Conservation (phyloP, 148 eudicot genomes). For the Salicornia ramosissima region DNA sequence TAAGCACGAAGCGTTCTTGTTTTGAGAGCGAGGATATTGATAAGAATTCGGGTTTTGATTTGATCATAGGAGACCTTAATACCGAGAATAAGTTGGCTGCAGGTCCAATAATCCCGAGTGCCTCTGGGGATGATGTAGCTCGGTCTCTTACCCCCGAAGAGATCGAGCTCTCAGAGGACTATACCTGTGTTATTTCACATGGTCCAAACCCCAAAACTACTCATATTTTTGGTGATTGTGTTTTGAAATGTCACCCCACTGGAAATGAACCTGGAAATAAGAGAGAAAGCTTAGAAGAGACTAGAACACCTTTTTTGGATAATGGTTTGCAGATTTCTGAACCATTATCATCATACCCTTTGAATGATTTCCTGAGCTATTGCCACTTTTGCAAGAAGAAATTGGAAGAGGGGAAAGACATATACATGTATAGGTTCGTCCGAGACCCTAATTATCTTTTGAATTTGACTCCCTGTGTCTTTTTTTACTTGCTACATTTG, state of each 20-base stretch:
- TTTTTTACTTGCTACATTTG: no score
- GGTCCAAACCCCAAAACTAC: slow-evolving; percentile 87
- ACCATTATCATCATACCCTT: slow-evolving; percentile 30
- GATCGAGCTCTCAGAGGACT: slow-evolving; percentile 94
- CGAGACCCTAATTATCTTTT: neutral
- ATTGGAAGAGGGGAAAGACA: slow-evolving; percentile 71
- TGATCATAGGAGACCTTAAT: slow-evolving; percentile 12
- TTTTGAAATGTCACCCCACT: slow-evolving; percentile 75
- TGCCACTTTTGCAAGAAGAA: slow-evolving; percentile 81
- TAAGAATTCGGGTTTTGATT: slow-evolving; percentile 18
- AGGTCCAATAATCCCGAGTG: slow-evolving; percentile 12
- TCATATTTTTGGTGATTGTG: slow-evolving; percentile 64
- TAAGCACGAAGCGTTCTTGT: slow-evolving; percentile 34
- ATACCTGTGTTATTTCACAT: slow-evolving; percentile 78
- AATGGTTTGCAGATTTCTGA: slow-evolving; percentile 23
- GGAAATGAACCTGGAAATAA: slow-evolving; percentile 30
- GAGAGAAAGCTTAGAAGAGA: slow-evolving; percentile 31
- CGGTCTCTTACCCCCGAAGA: slow-evolving; percentile 64
- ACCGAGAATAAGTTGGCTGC: slow-evolving; percentile 31
- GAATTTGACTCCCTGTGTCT: no score
- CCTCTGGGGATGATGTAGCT: slow-evolving; percentile 29
- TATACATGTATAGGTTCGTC: slow-evolving; percentile 88
- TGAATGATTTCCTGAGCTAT: slow-evolving; percentile 59
- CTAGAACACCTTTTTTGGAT: slow-evolving; percentile 17
- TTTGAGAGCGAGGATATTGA: slow-evolving; percentile 28